Percentiles rank a stretch among this genome's conserved stretches.
phyloP scores from a whole-genome alignment of 2,329 filamentous ascomycete genomes.

The Ceratocystis albifundus region DNA sequence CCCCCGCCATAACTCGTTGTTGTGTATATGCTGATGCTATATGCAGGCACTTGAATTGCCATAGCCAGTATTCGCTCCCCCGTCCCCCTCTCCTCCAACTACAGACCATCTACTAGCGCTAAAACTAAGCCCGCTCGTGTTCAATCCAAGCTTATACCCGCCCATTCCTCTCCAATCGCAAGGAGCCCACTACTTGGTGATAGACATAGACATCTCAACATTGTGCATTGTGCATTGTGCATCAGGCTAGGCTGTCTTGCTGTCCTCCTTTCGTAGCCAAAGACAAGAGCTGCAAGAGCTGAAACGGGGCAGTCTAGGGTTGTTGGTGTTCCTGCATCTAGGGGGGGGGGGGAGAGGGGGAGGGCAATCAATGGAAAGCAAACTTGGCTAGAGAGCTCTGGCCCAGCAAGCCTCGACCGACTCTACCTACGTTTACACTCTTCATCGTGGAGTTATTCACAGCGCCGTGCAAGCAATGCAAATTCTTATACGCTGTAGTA shows the following conservation, averaged over 20 bases:
- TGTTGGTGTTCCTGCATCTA: not conserved
- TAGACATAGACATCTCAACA: not conserved
- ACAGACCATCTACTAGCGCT: not conserved
- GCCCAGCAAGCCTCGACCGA: too few relatives aligned
- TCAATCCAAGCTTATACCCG: not conserved
- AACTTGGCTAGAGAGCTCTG: too few relatives aligned
- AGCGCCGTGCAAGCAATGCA: too few relatives aligned
- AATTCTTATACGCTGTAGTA: too few relatives aligned
- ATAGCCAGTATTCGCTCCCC: not conserved
- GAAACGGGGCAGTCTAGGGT: not conserved
- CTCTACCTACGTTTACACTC: too few relatives aligned
- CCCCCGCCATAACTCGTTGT: not conserved
- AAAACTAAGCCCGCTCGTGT: not conserved
- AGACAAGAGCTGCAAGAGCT: not conserved
- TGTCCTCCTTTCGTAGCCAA: not conserved
- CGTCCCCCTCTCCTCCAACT: too few relatives aligned
- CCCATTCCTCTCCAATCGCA: not conserved
- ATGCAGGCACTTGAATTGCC: not conserved
- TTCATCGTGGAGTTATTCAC: too few relatives aligned
- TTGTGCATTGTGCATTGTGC: too few relatives aligned
- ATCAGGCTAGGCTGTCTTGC: not conserved
- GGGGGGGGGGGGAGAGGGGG: not conserved
- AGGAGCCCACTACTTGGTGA: not conserved
- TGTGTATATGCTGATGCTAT: too few relatives aligned
- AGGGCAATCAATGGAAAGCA: too few relatives aligned